phyloP scores from a whole-genome alignment of 805 yeast species.

The Kodamaea kaohsiungensis region DNA sequence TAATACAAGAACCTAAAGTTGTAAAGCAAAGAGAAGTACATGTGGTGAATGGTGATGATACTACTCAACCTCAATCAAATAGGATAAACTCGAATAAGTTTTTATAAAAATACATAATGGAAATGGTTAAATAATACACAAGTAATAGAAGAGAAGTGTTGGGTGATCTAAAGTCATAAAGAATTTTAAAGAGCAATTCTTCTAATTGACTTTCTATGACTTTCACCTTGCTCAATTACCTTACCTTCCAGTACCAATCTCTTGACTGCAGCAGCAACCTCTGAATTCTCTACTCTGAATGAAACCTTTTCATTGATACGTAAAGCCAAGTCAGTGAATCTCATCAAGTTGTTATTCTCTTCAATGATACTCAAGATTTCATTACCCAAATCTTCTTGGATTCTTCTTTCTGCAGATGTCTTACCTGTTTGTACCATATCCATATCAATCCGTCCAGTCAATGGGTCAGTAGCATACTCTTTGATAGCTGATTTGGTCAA shows the following conservation, averaged over 20 bases:
- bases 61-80: not conserved
- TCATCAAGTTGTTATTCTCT: constrained; percentile 47
- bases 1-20: not conserved
- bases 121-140: not conserved
- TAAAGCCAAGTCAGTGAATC: constrained; percentile 59
- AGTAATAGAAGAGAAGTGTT: not conserved
- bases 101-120: constrained; percentile 6
- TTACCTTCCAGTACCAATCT: constrained; percentile 72
- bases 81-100: constrained; percentile 13
- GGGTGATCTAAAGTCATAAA: too few relatives aligned
- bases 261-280: constrained; percentile 65
- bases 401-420: constrained; percentile 78
- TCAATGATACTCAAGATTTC: constrained; percentile 58
- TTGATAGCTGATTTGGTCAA: constrained; percentile 91
- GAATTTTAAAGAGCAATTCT: constrained; percentile 18
- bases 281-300: constrained; percentile 66
- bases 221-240: constrained; percentile 68
- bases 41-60: not conserved
- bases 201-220: constrained; percentile 60
- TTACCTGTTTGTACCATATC: constrained; percentile 96
- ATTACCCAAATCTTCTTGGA: constrained; percentile 70
- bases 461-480: constrained; percentile 97
- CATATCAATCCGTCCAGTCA: constrained; percentile 96
- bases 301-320: constrained; percentile 67
- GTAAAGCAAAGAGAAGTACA: not conserved